Evolutionary conservation across 495 filamentous ascomycete genomes (phyloP).

Genomic region (Aspergillus hancockii): DNA sequence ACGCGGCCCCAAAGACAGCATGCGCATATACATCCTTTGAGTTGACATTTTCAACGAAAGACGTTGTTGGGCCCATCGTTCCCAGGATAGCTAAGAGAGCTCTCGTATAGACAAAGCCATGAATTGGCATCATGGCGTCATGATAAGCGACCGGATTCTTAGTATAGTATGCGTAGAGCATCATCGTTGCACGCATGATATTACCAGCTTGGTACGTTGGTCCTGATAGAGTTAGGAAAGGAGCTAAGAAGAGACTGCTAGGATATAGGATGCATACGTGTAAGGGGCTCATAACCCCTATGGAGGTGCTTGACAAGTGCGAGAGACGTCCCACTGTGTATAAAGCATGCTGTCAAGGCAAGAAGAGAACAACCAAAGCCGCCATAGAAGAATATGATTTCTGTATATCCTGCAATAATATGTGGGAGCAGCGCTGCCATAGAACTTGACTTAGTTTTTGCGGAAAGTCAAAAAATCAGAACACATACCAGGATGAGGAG

Average conservation of each 20-base stretch:
- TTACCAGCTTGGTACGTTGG: slow-evolving; percentile 16
- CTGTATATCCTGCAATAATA: not conserved
- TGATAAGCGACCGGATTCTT: slow-evolving; percentile 11
- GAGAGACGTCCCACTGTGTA: slow-evolving; percentile 11
- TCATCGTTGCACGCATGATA: slow-evolving; percentile 5
- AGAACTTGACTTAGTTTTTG: too few relatives aligned
- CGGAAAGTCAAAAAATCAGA: too few relatives aligned
- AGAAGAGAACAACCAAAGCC: slow-evolving; percentile 5
- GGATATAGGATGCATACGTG: slow-evolving; percentile 4
- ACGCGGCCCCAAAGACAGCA: slow-evolving; percentile 9
- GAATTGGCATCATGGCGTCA: slow-evolving; percentile 16
- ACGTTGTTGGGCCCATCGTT: slow-evolving; percentile 14
- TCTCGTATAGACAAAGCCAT: slow-evolving; percentile 13
- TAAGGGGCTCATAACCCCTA: slow-evolving; percentile 16
- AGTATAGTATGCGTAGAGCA: slow-evolving; percentile 15
- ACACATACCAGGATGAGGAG: too few relatives aligned
- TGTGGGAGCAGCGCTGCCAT: not conserved
- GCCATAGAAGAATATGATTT: slow-evolving; percentile 11
- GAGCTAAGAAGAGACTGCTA: not conserved
- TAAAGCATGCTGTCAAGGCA: slow-evolving; percentile 9
- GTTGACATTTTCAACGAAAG: slow-evolving; percentile 15
- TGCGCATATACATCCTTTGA: slow-evolving; percentile 13
- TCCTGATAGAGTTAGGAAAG: not conserved
- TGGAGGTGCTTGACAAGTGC: slow-evolving; percentile 10
- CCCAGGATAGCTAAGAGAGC: slow-evolving; percentile 9